A percentile compares a stretch with the other conserved stretches of the same genome.
phyloP scores from a whole-genome alignment of 768 basidiomycete genomes.

The Ramaria sp. region DNA sequence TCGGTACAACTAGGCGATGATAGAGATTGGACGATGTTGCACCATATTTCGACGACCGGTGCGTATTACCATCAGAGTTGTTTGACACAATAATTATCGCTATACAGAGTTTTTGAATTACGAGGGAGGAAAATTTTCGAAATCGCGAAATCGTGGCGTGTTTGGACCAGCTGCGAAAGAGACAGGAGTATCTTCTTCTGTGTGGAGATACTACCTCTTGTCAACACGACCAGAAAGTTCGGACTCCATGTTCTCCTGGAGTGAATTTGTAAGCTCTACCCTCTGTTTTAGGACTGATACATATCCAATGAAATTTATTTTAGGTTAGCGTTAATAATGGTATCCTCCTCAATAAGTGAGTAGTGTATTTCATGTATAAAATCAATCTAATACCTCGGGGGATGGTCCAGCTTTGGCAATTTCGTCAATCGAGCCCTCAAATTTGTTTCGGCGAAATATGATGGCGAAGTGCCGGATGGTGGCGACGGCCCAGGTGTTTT shows the following conservation, averaged over 20 bases:
- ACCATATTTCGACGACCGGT: constrained; percentile 95
- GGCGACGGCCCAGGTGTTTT: constrained; percentile 59
- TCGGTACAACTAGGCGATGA: constrained; percentile 84
- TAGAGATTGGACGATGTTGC: constrained; percentile 84
- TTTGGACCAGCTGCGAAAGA: constrained; percentile 93
- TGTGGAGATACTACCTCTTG: constrained; percentile 95
- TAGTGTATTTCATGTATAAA: not conserved
- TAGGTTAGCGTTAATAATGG: constrained; percentile 90
- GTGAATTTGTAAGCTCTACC: constrained; percentile 61
- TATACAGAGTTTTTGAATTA: constrained; percentile 88
- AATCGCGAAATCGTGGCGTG: constrained; percentile 92
- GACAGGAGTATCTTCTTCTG: constrained; percentile 85
- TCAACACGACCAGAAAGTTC: constrained; percentile 87
- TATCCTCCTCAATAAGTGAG: constrained; percentile 85
- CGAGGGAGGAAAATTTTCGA: constrained; percentile 98
- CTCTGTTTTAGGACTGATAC: not conserved
- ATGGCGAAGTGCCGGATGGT: constrained; percentile 70
- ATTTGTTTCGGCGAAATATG: constrained; percentile 81
- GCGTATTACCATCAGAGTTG: constrained; percentile 12
- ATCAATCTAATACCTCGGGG: not conserved
- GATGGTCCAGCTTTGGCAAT: constrained; percentile 70
- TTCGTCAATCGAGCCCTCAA: constrained; percentile 93
- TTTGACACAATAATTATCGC: not conserved
- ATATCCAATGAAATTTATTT: not conserved
- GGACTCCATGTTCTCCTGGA: constrained; percentile 96